Conservation (phyloP, 768 basidiomycete species). For the Boletus bicolor region DNA sequence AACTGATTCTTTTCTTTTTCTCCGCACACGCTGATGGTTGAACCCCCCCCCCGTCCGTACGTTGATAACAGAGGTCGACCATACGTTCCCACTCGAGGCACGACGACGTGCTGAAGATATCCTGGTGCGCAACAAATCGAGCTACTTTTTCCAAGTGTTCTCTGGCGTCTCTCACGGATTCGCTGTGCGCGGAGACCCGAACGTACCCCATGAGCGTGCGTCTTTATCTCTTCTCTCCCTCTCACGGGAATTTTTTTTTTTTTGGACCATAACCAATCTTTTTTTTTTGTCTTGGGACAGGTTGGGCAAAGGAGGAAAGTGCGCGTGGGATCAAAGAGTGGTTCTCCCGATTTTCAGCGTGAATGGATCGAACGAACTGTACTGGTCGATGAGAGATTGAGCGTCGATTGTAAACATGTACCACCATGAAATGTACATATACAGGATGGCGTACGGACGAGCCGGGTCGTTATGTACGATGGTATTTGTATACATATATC, state of each 20-base stretch:
- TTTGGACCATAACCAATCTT: not conserved
- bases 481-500: too few species aligned
- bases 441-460: too few species aligned
- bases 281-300: slow-evolving; percentile 27
- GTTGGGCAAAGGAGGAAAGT: slow-evolving; percentile 59
- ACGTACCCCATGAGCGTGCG: slow-evolving; percentile 22
- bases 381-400: not conserved
- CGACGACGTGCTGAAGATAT: slow-evolving; percentile 57
- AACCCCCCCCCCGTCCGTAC: not conserved
- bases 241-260: not conserved
- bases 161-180: slow-evolving; percentile 36
- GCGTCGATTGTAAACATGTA: not conserved
- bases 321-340: slow-evolving; percentile 46
- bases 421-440: too few species aligned
- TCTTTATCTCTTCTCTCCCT: not conserved
- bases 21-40: not conserved
- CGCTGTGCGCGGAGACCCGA: slow-evolving; percentile 13
- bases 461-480: too few species aligned
- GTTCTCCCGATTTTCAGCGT: slow-evolving; percentile 30
- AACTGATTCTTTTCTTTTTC: not conserved
- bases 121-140: slow-evolving; percentile 43
- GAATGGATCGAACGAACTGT: not conserved
- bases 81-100: slow-evolving; percentile 44
- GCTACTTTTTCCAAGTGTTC: slow-evolving; percentile 56
- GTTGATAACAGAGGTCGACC: slow-evolving; percentile 43